Base-by-base conservation (phyloP, 2,329 filamentous ascomycete genomes). In the Bisporella sp. region DNA sequence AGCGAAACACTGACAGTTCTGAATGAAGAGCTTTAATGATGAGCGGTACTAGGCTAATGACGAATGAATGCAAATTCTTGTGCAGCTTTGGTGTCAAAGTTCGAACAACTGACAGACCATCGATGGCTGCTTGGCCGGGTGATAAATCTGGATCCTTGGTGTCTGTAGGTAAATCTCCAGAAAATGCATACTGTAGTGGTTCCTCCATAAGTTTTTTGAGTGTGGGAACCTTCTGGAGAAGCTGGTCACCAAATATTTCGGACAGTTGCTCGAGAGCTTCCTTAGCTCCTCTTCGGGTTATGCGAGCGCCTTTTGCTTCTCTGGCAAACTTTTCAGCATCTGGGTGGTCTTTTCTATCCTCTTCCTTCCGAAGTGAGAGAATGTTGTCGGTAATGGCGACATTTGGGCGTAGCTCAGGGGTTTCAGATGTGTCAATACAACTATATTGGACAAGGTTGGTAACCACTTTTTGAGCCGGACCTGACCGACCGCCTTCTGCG, bases 401-500 rank as follows among this genome's bases (percentile, higher is more conserved):
- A 62, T 97, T 93, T 31, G 87, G 84, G 4, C 85, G 82, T 66
- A 97, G 97, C 63, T 97, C 93, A 0, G 93, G 93, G 0, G 95
- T 99, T 68, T 99, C 95, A 0, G 93, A 92, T 1, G 95, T 95
- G 66, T 99, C 93, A 62, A 96, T 89, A 64, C 93, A 99, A 56
- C 90, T 96, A 69, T 96, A 99, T 64, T 96, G 97, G 71, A 95
- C 89, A 47, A 99, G 70, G 64, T 99, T 99, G 44, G 88, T 84
- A 31, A 97, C 91, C 11, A 99, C 87, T 71, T 99, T 99, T 67
- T 96, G 91, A 12, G 93, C 91, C 9, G 95, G 89, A 12, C 85
- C 89, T 50, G 84, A 80, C 54, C 92, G 87, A 39, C 89, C 86
- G 49, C 82, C 82, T 41, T 82, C 79, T 4, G 89, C 90, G 61